Evolutionary conservation across 495 filamentous ascomycete genomes (phyloP), one percentile per base, ranked within the genome.

Genomic region (Aspergillus indologenus): DNA sequence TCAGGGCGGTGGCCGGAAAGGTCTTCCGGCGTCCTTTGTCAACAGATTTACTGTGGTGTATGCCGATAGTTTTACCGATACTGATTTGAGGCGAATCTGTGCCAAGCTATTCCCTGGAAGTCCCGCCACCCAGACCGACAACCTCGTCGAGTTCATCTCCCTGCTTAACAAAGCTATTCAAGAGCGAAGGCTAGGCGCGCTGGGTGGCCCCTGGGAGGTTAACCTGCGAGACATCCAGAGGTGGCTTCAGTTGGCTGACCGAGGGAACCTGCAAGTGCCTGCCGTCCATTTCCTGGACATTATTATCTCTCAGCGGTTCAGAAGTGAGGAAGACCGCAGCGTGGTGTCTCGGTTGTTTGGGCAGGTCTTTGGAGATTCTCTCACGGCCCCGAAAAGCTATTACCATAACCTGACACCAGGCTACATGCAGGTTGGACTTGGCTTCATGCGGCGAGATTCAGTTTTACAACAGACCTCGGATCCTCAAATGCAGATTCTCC

Each of bases 1-100:
- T 67, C 95, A 98, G 71, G 95, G 95, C 54, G 92, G 92, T 47
- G 95, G 95, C 5, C 83, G 95, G 66, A 99, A 99, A 75, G 95
- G 95, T 12, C 76, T 99, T 56, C 95, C 95, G 3, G 87, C 87
- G 54, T 98, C 94, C 6, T 99, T 99, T 56, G 92, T 98, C 45
- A 96, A 99, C 70, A 89, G 95, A 47, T 99, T 99, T 68, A 96
- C 92, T 31, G 92, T 99, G 2, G 95, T 98, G 0, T 98, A 96
- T 78, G 88, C 92, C 59, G 95, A 98, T 65, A 82, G 87, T 24
- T 92, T 97, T 68, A 89, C 81, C 18, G 75, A 89, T 48, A 78
- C 88, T 49, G 95, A 99, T 77, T 68, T 98, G 61, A 80, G 85
- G 62, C 77, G 85, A 19, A 98, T 99, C 58, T 94, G 90, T 34